Percentiles rank a stretch among this genome's conserved stretches.
Conservation (phyloP, 257 asterid genomes). For the Ophiorrhiza pumila region DNA sequence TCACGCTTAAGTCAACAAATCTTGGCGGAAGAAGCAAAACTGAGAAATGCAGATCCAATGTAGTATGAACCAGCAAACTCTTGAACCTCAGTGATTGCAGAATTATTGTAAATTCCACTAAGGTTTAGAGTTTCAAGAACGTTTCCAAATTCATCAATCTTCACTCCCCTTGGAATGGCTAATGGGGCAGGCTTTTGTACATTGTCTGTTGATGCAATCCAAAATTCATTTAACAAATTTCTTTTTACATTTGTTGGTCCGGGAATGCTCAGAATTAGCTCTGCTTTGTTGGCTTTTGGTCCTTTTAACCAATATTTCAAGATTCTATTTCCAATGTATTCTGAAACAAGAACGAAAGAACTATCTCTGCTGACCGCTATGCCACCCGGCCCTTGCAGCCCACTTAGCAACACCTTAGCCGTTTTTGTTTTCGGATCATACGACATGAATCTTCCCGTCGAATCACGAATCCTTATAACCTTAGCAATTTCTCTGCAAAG, state of each 20-base stretch:
- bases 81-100: too few species aligned
- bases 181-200: not conserved
- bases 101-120: too few species aligned
- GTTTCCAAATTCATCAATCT: conserved; percentile 5
- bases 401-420: not conserved
- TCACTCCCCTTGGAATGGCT: not conserved
- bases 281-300: not conserved
- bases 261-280: not conserved
- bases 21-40: too few species aligned
- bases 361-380: not conserved
- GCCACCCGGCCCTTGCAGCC: not conserved
- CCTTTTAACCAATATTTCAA: conserved; percentile 6
- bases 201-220: not conserved
- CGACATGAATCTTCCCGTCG: conserved; percentile 13
- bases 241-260: not conserved
- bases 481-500: not conserved
- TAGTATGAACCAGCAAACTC: too few species aligned
- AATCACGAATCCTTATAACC: not conserved
- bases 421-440: not conserved
- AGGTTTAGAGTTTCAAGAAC: too few species aligned
- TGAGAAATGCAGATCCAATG: too few species aligned
- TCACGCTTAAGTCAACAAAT: too few species aligned
- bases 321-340: not conserved
- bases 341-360: not conserved
- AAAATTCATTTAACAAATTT: not conserved